Evolutionary conservation across 202 grass and related monocot genomes (phyloP).

Genomic region (Schoenoplectus triqueter): DNA sequence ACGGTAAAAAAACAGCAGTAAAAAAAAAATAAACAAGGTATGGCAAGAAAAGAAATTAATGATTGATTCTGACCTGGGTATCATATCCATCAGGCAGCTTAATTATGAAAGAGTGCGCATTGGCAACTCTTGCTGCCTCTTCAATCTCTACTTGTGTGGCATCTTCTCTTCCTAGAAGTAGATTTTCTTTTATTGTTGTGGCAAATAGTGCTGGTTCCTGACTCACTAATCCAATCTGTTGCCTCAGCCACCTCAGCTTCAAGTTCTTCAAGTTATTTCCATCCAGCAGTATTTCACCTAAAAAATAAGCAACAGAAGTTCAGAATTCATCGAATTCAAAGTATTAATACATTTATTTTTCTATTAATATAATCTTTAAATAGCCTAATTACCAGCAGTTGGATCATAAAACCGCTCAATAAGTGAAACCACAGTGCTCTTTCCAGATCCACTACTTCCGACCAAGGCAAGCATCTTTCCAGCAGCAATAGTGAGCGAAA

Average conservation of each 20-base stretch:
- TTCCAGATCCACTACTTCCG: conserved; percentile 90
- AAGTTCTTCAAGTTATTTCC: conserved; percentile 68
- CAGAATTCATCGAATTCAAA: background rate
- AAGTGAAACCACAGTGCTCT: conserved; percentile 96
- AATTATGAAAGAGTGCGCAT: conserved; percentile 98
- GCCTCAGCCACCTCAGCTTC: conserved; percentile 84
- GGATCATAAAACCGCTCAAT: conserved; percentile 98
- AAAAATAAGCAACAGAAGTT: background rate
- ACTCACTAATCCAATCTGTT: conserved; percentile 91
- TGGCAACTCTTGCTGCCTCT: conserved; percentile 95
- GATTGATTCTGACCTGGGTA: conserved; percentile 63
- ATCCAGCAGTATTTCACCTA: conserved; percentile 75
- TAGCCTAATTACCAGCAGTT: conserved; percentile 48
- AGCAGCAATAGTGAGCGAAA: conserved; percentile 71
- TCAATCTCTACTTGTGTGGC: conserved; percentile 85
- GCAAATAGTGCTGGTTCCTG: conserved; percentile 97
- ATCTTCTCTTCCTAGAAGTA: conserved; percentile 84
- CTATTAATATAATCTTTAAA: background rate
- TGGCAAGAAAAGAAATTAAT: background rate
- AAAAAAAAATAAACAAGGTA: conserved; percentile 14
- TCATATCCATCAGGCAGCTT: conserved; percentile 95
- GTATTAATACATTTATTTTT: background rate
- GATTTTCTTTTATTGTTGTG: conserved; percentile 92
- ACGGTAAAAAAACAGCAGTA: conserved; percentile 27
- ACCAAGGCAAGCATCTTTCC: conserved; percentile 94